These are phyloP conservation scores for Leccinum variicolor DNA, from an alignment of 768 basidiomycete species.

Conservation along the genomic window DNA sequence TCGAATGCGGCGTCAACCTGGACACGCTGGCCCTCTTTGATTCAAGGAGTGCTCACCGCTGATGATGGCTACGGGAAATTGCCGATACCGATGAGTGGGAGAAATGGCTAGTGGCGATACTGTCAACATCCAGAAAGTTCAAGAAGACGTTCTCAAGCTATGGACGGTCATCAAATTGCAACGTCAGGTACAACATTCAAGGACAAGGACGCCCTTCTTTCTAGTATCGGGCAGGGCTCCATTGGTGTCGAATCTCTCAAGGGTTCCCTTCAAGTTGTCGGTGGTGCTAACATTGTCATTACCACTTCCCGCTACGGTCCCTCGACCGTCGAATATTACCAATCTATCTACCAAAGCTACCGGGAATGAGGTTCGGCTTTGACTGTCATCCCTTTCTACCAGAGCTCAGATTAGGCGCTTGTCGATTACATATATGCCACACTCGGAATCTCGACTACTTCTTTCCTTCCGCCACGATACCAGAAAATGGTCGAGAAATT, in stretches of 20 bases:
- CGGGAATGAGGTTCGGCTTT: slow-evolving; percentile 97
- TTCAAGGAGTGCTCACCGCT: too few species aligned
- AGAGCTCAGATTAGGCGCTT: slow-evolving; percentile 95
- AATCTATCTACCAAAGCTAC: slow-evolving; percentile 93
- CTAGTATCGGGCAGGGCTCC: slow-evolving; percentile 96
- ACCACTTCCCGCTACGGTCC: slow-evolving; percentile 98
- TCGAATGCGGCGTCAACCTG: too few species aligned
- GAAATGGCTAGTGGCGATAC: slow-evolving; percentile 98
- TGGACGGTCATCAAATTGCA: slow-evolving; percentile 87
- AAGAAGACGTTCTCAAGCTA: slow-evolving; percentile 93
- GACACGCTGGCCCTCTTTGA: too few species aligned
- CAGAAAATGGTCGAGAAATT: slow-evolving; percentile 98
- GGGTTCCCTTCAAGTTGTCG: slow-evolving; percentile 86
- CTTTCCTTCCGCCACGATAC: slow-evolving; percentile 96
- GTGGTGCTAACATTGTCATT: slow-evolving; percentile 94
- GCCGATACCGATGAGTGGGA: neutral
- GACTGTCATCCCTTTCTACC: slow-evolving; percentile 98
- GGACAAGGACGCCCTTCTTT: slow-evolving; percentile 97
- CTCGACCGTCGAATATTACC: slow-evolving; percentile 96
- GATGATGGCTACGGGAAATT: too few species aligned
- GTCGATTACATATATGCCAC: slow-evolving; percentile 98
- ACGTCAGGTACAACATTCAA: slow-evolving; percentile 98
- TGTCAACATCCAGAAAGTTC: slow-evolving; percentile 96
- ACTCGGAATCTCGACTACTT: slow-evolving; percentile 97
- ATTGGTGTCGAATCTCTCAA: slow-evolving; percentile 98